Evolutionary conservation across 805 yeast species (phyloP), one percentile per base, ranked within the genome.

Genomic region (Spathaspora sp.): DNA sequence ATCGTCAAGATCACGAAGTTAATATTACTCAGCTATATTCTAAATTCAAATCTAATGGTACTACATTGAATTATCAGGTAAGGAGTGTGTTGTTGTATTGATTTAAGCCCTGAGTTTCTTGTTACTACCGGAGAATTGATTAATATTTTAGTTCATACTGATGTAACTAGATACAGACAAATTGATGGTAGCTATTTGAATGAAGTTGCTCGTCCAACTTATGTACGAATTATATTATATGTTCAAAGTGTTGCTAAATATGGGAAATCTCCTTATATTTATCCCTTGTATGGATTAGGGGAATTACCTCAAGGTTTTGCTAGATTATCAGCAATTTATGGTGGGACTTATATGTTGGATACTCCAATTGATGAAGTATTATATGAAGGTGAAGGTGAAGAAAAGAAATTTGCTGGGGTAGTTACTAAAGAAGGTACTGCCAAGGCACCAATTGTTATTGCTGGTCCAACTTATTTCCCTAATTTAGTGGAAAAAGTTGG

Each of bases 261-360:
- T 69, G 98, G 99, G 52, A 92, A 92, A 71, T 89, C 97, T 7
- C 99, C 99, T 11, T 94, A 94, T 68, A 80, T 94, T 55, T 94
- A 94, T 67, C 99, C 99, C 46, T 76, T 93, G 63, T 94, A 94
- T 65, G 99, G 99, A 7, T 79, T 94, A 52, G 99, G 99, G 49
- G 99, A 94, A 70, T 78, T 94, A 54, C 99, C 99, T n/a, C 99
- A 94, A 73, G 99, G 97, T 8, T 94, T 94, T 75, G 97, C 98
- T 10, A 82, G 99, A 67, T 81, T 94, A 55, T 86, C 96, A 49
- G 99, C 99, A 23, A 93, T 94, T 58, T 91, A 94, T 65, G 99
- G 99, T 57, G 99, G 99, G 63, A 93, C 98, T 17, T 94, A 91
- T 67, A 94, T 94, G 99, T 81, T 94, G 65, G 97, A 91, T 67